Evolutionary conservation across 768 basidiomycete genomes (phyloP), one percentile per base, ranked within the genome.

Genomic region (Pulveroboletus sp.): DNA sequence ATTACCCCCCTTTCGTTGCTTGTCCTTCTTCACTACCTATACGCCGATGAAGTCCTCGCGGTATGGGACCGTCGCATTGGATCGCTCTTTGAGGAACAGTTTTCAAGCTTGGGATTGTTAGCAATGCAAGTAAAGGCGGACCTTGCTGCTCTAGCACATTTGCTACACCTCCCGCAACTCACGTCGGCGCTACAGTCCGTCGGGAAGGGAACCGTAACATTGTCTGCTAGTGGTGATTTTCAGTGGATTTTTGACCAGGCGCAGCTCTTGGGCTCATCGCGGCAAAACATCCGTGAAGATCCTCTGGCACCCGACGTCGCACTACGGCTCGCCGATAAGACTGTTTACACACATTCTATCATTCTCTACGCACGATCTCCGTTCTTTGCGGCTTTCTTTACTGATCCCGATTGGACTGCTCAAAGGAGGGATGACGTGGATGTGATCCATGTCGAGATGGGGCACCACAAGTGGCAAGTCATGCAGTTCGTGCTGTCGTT

Each of bases 321-420:
- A 9, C 65, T 99, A 7, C 71, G 77, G 36, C 71, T 97, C 7
- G 75, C 75, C 1, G 92, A 96, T 57, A 71, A 72, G 43, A 73
- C 79, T 2, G 76, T 96, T 8, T 69, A 64, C 43, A 79, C 79
- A 2, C 85, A 95, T 63, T 92, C 93, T 0, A 64, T 73, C 9
- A 65, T 97, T 15, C 75, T 99, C n/a, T 78, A 91, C 10, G 80
- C 91, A 0, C 80, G 94, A 1, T 93, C 87, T 21, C 77, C 80
- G 3, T 86, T 96, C 59, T 97, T 99, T 62, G 72, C 81, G 9
- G 79, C 79, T 30, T 86, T 99, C 69, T 93, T 95, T 64, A 81
- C 82, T 37, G 83, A 93, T 57, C 70, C 74, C 14, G 89, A 81
- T 31, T 99, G 96, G 94, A 89, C 89, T 11, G 60, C 47, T 24